Conservation (phyloP, 495 filamentous ascomycete species). For the Sabuloglossum arenarium region DNA sequence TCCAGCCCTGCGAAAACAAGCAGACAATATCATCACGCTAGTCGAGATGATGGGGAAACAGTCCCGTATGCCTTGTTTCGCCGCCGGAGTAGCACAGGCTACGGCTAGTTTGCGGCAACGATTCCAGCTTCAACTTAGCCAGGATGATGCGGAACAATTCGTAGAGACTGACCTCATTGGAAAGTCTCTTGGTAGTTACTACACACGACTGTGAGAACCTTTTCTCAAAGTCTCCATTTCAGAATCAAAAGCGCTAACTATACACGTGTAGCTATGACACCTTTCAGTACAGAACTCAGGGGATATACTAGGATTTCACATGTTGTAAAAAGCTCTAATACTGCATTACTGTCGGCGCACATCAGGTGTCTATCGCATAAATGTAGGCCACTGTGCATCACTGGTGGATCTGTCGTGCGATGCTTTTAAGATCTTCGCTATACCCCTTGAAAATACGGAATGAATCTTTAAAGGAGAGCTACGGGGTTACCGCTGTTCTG, state of each 20-base stretch:
- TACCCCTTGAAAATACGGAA: not conserved
- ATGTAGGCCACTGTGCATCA: not conserved
- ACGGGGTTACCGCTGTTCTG: not conserved
- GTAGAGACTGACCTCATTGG: constrained; percentile 50
- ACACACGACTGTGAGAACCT: constrained; percentile 37
- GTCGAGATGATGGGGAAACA: constrained; percentile 59
- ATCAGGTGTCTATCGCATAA: not conserved
- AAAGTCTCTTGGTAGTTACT: constrained; percentile 56
- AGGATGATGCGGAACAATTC: constrained; percentile 49
- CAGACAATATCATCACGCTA: constrained; percentile 50
- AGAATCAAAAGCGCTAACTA: not conserved
- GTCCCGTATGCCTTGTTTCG: constrained; percentile 58
- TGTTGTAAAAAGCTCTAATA: not conserved
- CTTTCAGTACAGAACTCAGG: constrained; percentile 2
- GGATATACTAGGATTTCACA: not conserved
- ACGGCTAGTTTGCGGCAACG: constrained; percentile 38
- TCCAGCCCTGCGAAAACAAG: constrained; percentile 41
- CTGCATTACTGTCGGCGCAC: not conserved
- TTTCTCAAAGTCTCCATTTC: not conserved
- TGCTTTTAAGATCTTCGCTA: not conserved
- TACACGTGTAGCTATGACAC: not conserved
- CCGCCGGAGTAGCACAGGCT: constrained; percentile 37
- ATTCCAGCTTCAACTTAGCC: constrained; percentile 53
- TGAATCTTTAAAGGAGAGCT: not conserved
- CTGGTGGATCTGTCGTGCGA: not conserved